phyloP scores from a whole-genome alignment of 164 flowering plant genomes.

The Pachysandra terminalis region DNA sequence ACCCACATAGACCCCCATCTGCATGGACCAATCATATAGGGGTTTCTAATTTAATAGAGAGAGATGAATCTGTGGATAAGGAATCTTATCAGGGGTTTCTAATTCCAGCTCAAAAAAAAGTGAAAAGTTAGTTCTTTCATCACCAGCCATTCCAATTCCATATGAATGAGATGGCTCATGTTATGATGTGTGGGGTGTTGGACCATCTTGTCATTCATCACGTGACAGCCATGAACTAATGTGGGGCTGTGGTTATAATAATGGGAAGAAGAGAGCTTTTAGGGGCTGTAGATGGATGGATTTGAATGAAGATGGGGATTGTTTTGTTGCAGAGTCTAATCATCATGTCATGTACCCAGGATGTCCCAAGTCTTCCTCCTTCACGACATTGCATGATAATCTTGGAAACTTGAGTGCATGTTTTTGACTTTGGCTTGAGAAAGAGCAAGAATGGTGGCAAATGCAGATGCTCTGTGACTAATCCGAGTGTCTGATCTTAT shows the following conservation, averaged over 20 bases:
- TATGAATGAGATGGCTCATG: background rate
- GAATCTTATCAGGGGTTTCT: background rate
- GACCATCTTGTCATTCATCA: background rate
- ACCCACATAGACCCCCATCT: too few species aligned
- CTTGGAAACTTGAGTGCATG: background rate
- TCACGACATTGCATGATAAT: background rate
- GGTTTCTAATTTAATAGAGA: too few species aligned
- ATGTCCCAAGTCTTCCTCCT: too few species aligned
- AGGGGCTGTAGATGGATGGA: background rate
- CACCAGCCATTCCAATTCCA: too few species aligned
- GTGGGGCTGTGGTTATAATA: background rate
- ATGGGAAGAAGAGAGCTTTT: background rate
- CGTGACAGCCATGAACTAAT: background rate
- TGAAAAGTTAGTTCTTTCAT: too few species aligned
- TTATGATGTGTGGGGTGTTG: background rate
- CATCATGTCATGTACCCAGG: background rate
- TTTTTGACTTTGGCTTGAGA: background rate
- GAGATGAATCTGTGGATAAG: too few species aligned
- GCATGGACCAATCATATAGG: too few species aligned
- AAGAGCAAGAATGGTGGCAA: background rate
- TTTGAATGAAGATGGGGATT: too few species aligned
- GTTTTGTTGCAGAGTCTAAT: background rate
- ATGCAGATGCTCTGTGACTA: background rate
- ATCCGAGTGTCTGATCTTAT: too few species aligned
- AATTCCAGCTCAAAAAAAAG: too few species aligned